Evolutionary conservation across 148 eudicot species (phyloP), one percentile per base, ranked within the genome.

Genomic region (Tetragonia tetragonoides): DNA sequence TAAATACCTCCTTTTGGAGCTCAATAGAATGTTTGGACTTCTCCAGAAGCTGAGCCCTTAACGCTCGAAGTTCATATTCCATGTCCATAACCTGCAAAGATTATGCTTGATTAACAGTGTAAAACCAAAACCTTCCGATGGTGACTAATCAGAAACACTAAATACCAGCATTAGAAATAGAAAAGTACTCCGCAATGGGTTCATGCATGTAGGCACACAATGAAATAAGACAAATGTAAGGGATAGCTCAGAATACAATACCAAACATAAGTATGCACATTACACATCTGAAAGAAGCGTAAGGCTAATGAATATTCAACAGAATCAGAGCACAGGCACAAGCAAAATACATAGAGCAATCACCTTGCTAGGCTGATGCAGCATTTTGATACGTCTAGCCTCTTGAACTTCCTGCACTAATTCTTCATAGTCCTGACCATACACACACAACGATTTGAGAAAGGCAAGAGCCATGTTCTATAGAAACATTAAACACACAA

Each of bases 351-450:
- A 37, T 62, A 40, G 37, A 40, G 73, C 3, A 46, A 28, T 73
- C 83, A 95, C 99, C 95, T 88, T 91, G 89, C 99, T 96, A 61
- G 99, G 99, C 78, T 90, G 99, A 90, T 96, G 99, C 77, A 96
- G 85, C 98, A 96, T 96, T 88, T 89, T 93, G 86, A 96, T 96
- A 47, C 99, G 93, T 76, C 99, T 90, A 74, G 99, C 99, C 83
- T 91, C 99, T 76, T 96, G 99, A 81, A 96, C 99, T 83, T 96
- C 99, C 84, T 88, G 90, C 97, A 96, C 88, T 79, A 95, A 80
- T 83, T 89, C 95, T 76, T 93, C 99, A 72, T 88, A 75, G 82
- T 96, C 98, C 98, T 93, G 85, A 74, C 68, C 64, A 83, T 73
- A 79, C 44, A 64, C 10, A 38, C 9, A 46, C 5, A 44, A 65